Base-by-base conservation (phyloP, 2,329 filamentous ascomycete genomes). In the Ceratocystis variospora region DNA sequence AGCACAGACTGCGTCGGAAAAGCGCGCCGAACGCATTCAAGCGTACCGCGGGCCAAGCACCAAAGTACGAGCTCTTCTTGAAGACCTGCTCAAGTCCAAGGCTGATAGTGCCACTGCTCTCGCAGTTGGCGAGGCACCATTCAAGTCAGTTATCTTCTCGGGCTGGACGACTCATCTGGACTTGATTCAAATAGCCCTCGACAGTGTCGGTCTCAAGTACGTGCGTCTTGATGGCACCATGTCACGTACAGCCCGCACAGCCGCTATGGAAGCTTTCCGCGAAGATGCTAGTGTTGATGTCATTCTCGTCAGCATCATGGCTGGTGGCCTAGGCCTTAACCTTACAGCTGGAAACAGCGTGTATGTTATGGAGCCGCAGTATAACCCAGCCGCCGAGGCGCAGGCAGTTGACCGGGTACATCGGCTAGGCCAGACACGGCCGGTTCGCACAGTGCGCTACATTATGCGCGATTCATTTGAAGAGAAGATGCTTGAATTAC, bases 341-440 rank as follows among this genome's bases (percentile, higher is more conserved):
- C 79, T 97, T 65, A 96, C 92, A 0, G 81, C 89, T 0, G 93
- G 87, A 41, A 94, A 86, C 73, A 88, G 84, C 66, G 93, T 95
- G 15, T 97, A 94, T 74, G 88, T 97, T 71, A 97, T 99, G 93
- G 94, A 99, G 74, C 94, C 94, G 4, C 92, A 96, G 73, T 99
- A 93, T 78, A 99, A 99, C 72, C 94, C 94, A 0, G 92, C 91
- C 0, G 90, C 92, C 0, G 93, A 99, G 75, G 89, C 91, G 4
- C 94, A 99, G 76, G 94, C 94, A 1, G 83, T 97, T 6, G 94
- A 97, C 74, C 89, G 94, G 37, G 90, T 99, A 5, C 92, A 96
- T 74, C 86, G 92, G 19, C 79, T 96, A 1, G 92, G 94, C 0
- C 94, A 99, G 78, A 94, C 84, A 71, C 82, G 94, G n/a, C 83